phyloP scores from a whole-genome alignment of 441 rosid genomes.

The Viola pubescens region DNA sequence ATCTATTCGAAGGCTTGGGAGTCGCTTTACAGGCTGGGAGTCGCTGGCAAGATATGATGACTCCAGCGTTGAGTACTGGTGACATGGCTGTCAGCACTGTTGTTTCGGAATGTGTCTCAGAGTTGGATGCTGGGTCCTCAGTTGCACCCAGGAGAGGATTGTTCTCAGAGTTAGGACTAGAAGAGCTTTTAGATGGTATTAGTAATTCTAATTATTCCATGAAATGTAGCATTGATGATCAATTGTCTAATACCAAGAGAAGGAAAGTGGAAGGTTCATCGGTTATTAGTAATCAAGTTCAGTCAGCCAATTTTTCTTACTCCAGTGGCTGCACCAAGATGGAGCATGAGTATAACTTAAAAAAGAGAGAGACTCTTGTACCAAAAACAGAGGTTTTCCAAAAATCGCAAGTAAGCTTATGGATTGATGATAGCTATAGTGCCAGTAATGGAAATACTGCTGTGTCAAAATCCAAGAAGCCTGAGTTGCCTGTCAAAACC shows the following conservation, averaged over 20 bases:
- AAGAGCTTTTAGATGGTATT: constrained; percentile 50
- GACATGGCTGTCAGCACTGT: constrained; percentile 13
- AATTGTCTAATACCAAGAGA: constrained; percentile 39
- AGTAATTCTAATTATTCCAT: constrained; percentile 23
- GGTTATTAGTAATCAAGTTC: constrained; percentile 26
- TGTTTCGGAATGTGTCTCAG: constrained; percentile 26
- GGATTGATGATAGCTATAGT: constrained; percentile 78
- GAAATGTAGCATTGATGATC: constrained; percentile 30
- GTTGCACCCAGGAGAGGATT: constrained; percentile 42
- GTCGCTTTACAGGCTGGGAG: constrained; percentile 20
- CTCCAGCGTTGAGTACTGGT: constrained; percentile 21
- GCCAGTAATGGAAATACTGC: constrained; percentile 37
- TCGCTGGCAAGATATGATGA: constrained; percentile 32
- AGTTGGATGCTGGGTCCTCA: constrained; percentile 29
- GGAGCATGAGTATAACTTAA: constrained; percentile 19
- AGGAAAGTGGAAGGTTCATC: constrained; percentile 44
- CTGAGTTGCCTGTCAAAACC: constrained; percentile 46
- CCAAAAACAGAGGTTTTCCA: constrained; percentile 25
- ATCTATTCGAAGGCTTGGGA: constrained; percentile 40
- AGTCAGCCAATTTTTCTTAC: constrained; percentile 25
- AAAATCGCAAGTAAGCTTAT: constrained; percentile 45
- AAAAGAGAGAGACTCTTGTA: constrained; percentile 17
- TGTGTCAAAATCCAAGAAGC: constrained; percentile 33
- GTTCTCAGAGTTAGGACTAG: constrained; percentile 63
- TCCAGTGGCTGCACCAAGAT: constrained; percentile 23